Conservation (phyloP, 2,329 filamentous ascomycete species). For the Monilinia laxa region DNA sequence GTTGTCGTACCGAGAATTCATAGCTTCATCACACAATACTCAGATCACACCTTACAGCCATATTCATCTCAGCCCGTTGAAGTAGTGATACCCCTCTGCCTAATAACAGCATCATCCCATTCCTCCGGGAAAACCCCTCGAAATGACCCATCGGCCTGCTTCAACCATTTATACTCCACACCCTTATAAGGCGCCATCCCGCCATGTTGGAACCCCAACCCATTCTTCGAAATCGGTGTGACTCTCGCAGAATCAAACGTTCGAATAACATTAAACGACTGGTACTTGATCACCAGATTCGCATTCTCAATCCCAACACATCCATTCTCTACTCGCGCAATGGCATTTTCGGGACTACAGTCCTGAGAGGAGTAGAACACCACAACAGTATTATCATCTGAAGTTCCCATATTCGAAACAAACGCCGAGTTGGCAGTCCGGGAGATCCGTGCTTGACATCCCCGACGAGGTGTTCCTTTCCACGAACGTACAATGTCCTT, state of each 20-base stretch:
- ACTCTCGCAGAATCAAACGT: background rate
- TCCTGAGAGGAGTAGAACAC: conserved; percentile 11
- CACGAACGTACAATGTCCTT: background rate
- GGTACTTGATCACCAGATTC: background rate
- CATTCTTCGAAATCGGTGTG: conserved; percentile 20
- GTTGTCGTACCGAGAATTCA: background rate
- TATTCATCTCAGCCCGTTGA: background rate
- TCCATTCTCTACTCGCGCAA: conserved; percentile 15
- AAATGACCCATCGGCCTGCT: background rate
- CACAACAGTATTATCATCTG: conserved; percentile 14
- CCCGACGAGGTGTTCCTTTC: background rate
- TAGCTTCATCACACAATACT: background rate
- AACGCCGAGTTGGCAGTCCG: background rate
- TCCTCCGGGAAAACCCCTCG: conserved; percentile 3
- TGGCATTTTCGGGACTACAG: conserved; percentile 16
- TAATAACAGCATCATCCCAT: conserved; percentile 18
- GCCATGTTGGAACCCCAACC: conserved; percentile 3
- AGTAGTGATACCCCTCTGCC: background rate
- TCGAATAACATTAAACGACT: conserved; percentile 14
- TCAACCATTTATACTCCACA: conserved; percentile 15
- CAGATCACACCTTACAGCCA: background rate
- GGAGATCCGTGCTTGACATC: background rate
- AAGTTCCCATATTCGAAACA: conserved; percentile 5
- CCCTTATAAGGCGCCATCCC: conserved; percentile 7
- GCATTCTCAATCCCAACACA: background rate